Evolutionary conservation across 2,329 filamentous ascomycete species (phyloP).

Genomic region (Pseudogymnoascus sp.): DNA sequence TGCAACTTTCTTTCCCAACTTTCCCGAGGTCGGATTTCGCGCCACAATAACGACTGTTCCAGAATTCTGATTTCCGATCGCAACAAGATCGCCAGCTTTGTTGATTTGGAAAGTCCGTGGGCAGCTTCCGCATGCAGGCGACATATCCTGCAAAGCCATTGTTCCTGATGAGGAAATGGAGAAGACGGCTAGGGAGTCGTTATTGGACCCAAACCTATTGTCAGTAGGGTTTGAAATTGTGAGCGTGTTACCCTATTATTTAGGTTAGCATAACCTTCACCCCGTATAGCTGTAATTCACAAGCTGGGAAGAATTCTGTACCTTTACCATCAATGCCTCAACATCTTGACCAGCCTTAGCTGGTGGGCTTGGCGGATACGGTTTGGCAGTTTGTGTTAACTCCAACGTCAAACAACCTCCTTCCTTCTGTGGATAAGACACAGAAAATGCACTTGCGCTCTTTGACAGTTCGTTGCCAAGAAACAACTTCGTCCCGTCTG

Average conservation of each 20-base stretch:
- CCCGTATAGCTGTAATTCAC: constrained; percentile 12
- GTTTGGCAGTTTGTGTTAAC: neutral
- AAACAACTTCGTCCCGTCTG: constrained; percentile 27
- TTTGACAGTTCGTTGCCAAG: constrained; percentile 37
- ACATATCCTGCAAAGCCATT: constrained; percentile 34
- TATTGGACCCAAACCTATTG: constrained; percentile 8
- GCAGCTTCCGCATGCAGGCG: constrained; percentile 35
- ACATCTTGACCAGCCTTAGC: neutral
- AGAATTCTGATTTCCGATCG: constrained; percentile 36
- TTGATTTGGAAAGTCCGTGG: constrained; percentile 42
- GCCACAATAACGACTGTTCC: constrained; percentile 33
- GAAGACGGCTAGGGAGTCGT: constrained; percentile 36
- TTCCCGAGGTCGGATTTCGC: constrained; percentile 34
- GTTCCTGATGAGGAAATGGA: constrained; percentile 29
- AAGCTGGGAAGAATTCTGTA: neutral
- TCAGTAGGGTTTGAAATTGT: constrained; percentile 10
- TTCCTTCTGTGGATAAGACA: constrained; percentile 1
- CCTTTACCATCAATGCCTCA: neutral
- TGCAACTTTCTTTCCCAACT: constrained; percentile 28
- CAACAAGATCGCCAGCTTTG: constrained; percentile 34
- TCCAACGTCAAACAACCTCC: neutral
- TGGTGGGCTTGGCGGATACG: neutral
- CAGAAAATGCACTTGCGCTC: constrained; percentile 28
- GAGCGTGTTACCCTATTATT: constrained; percentile 11
- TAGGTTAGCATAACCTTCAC: neutral